phyloP scores from a whole-genome alignment of 2,329 filamentous ascomycete species.

The Sordariomycetes sp. region DNA sequence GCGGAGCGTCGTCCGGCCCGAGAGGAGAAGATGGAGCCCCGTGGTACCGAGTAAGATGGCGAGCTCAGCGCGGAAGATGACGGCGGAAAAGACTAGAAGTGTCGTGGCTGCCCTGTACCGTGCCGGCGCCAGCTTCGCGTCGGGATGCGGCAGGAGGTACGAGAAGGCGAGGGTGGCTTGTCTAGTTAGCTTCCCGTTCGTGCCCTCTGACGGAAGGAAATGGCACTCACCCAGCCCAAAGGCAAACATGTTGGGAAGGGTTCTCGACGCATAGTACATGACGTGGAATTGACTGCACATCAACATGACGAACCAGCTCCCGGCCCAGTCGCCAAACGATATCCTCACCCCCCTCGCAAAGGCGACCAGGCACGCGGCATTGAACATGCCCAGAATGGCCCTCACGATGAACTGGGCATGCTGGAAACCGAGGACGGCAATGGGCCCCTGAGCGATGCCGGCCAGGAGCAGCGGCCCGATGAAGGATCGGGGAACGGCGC shows the following conservation, averaged over 20 bases:
- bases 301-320: conserved; percentile 68
- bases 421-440: conserved; percentile 40
- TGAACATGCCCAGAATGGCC: conserved; percentile 63
- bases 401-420: conserved; percentile 53
- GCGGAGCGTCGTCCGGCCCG: conserved; percentile 35
- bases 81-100: conserved; percentile 65
- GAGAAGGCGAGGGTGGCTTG: conserved; percentile 53
- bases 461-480: conserved; percentile 68
- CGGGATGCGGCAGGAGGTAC: conserved; percentile 23
- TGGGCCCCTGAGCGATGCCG: conserved; percentile 53
- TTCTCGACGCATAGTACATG: conserved; percentile 82
- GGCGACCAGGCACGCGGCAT: conserved; percentile 52
- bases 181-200: not conserved
- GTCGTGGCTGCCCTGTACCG: conserved; percentile 54
- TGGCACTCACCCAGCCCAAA: conserved; percentile 60
- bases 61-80: conserved; percentile 82
- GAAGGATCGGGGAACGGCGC: conserved; percentile 84
- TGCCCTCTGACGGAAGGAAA: not conserved
- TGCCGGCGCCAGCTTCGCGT: conserved; percentile 13
- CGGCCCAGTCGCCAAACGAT: conserved; percentile 55
- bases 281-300: conserved; percentile 83
- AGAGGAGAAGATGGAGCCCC: conserved; percentile 48
- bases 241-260: conserved; percentile 93
- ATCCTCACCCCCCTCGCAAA: conserved; percentile 51
- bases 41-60: conserved; percentile 65